Conservation (phyloP, 2,329 filamentous ascomycete species). For the Penicillium sp. region DNA sequence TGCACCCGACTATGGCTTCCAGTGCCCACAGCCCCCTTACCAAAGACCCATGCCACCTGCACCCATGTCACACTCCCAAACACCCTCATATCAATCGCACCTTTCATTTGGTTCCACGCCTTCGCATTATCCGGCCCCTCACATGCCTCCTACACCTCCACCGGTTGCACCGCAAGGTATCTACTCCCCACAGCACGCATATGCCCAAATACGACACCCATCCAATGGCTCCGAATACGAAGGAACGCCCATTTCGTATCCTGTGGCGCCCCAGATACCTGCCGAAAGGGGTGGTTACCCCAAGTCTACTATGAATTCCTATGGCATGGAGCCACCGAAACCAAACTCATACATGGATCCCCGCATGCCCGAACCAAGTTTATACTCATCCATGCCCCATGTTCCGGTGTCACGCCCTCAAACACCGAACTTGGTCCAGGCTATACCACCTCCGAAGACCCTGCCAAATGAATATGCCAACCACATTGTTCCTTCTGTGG, state of each 20-base stretch:
- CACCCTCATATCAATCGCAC: slow-evolving; percentile 41
- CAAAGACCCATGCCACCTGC: slow-evolving; percentile 39
- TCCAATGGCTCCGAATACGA: slow-evolving; percentile 38
- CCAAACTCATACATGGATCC: slow-evolving; percentile 34
- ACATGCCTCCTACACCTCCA: slow-evolving; percentile 46
- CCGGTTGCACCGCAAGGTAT: slow-evolving; percentile 30
- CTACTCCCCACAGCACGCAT: slow-evolving; percentile 37
- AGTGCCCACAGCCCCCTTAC: slow-evolving; percentile 31
- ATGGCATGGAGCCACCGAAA: slow-evolving; percentile 30
- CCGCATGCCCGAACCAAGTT: slow-evolving; percentile 39
- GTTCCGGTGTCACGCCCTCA: slow-evolving; percentile 23
- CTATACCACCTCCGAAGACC: slow-evolving; percentile 40
- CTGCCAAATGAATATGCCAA: slow-evolving; percentile 29
- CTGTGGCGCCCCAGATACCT: slow-evolving; percentile 21
- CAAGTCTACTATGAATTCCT: slow-evolving; percentile 29
- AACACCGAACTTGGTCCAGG: slow-evolving; percentile 26
- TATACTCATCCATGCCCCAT: slow-evolving; percentile 41
- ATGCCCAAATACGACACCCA: slow-evolving; percentile 33
- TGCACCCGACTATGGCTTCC: slow-evolving; percentile 45
- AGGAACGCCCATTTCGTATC: slow-evolving; percentile 20
- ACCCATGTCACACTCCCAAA: slow-evolving; percentile 39
- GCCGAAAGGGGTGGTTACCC: slow-evolving; percentile 26
- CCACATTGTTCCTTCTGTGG: slow-evolving; percentile 21
- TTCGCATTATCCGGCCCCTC: slow-evolving; percentile 43
- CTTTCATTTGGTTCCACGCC: slow-evolving; percentile 43